Evolutionary conservation across 1,139 yeast species (phyloP).

Genomic region (Sugiyamaella novakii): DNA sequence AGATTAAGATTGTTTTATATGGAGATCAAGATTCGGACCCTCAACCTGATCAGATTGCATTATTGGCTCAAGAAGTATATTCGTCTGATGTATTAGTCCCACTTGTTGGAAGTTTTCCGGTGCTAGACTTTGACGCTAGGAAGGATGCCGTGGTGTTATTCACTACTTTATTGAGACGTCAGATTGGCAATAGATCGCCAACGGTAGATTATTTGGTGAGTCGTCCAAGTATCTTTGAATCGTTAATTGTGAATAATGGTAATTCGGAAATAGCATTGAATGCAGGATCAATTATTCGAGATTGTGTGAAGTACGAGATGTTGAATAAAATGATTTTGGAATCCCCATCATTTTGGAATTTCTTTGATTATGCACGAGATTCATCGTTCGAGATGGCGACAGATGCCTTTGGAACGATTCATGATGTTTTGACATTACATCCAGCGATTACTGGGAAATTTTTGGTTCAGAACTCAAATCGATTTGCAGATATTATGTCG

Average conservation of each 20-base stretch:
- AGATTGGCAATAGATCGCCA: slow-evolving; percentile 74
- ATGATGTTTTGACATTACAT: slow-evolving; percentile 70
- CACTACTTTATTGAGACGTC: slow-evolving; percentile 76
- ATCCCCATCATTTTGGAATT: slow-evolving; percentile 72
- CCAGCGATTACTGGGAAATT: slow-evolving; percentile 62
- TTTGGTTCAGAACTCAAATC: slow-evolving; percentile 47
- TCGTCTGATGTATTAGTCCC: slow-evolving; percentile 67
- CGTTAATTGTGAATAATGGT: slow-evolving; percentile 72
- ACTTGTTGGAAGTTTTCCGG: slow-evolving; percentile 58
- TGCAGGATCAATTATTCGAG: slow-evolving; percentile 79
- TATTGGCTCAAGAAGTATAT: slow-evolving; percentile 70
- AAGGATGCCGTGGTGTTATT: slow-evolving; percentile 79
- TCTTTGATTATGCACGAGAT: slow-evolving; percentile 73
- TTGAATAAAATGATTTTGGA: slow-evolving; percentile 61
- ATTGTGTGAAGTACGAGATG: slow-evolving; percentile 78
- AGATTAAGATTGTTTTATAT: slow-evolving; percentile 65
- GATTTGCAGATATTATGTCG: slow-evolving; percentile 65
- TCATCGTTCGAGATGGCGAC: slow-evolving; percentile 88
- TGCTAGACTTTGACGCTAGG: slow-evolving; percentile 84
- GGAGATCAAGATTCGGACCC: slow-evolving; percentile 76
- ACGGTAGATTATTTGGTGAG: slow-evolving; percentile 80
- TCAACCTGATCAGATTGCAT: slow-evolving; percentile 73
- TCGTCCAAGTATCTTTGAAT: slow-evolving; percentile 64
- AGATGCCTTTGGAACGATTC: slow-evolving; percentile 73
- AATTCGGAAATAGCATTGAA: slow-evolving; percentile 69